Conservation (phyloP, 306 rosid genomes). For the Inga leiocalycina region DNA sequence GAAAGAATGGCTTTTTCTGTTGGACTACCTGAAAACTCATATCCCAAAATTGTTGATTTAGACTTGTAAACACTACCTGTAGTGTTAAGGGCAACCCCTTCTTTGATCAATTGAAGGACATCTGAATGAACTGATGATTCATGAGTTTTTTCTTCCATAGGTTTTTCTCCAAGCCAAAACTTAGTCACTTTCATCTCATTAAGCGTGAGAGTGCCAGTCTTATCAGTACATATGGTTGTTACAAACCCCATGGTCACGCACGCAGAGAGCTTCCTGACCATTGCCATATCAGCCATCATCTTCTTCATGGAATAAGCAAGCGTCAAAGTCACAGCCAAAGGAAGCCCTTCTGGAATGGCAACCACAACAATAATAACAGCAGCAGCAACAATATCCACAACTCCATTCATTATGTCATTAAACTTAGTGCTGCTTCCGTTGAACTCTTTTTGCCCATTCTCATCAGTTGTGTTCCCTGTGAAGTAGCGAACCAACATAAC, state of each 20-base stretch:
- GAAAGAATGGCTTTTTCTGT: constrained; percentile 60
- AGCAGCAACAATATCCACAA: constrained; percentile 32
- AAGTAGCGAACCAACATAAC: constrained; percentile 29
- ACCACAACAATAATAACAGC: constrained; percentile 48
- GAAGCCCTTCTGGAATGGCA: constrained; percentile 56
- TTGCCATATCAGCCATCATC: constrained; percentile 49
- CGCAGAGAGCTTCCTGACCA: constrained; percentile 51
- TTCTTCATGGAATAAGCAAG: constrained; percentile 56
- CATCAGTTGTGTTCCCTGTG: constrained; percentile 13
- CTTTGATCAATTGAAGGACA: not conserved
- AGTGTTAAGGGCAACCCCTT: constrained; percentile 44
- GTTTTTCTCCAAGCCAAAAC: constrained; percentile 39
- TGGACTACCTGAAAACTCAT: constrained; percentile 49
- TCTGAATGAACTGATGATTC: not conserved
- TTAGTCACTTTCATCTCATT: constrained; percentile 49
- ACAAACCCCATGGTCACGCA: constrained; percentile 51
- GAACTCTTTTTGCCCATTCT: constrained; percentile 31
- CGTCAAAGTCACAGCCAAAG: constrained; percentile 42
- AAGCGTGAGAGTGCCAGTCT: constrained; percentile 46
- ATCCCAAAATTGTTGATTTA: not conserved
- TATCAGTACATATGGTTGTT: constrained; percentile 47
- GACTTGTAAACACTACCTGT: constrained; percentile 45
- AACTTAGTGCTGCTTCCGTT: constrained; percentile 13
- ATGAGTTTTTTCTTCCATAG: not conserved
- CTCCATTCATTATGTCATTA: constrained; percentile 27